Evolutionary conservation across 768 basidiomycete species (phyloP).

Genomic region (Phylloporus rhodoxanthus): DNA sequence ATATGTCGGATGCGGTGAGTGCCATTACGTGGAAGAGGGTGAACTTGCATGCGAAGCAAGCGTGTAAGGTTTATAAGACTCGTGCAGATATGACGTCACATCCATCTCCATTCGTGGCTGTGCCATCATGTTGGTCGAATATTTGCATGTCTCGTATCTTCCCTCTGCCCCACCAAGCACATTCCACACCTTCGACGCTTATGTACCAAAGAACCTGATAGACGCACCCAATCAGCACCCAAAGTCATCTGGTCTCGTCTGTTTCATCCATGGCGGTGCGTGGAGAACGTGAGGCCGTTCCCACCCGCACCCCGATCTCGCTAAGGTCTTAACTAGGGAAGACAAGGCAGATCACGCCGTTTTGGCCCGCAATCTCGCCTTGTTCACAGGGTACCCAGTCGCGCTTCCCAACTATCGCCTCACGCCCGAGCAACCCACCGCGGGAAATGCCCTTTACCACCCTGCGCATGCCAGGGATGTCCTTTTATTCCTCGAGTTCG

Average conservation of each 20-base stretch:
- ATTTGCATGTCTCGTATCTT: constrained; percentile 35
- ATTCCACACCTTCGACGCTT: constrained; percentile 52
- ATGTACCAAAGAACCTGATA: constrained; percentile 29
- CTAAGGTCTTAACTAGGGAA: constrained; percentile 42
- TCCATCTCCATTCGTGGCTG: constrained; percentile 5
- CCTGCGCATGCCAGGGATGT: constrained; percentile 68
- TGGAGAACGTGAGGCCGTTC: constrained; percentile 61
- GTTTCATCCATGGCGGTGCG: constrained; percentile 80
- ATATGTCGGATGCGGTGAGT: constrained; percentile 67
- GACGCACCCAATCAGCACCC: not conserved
- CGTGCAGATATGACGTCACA: constrained; percentile 31
- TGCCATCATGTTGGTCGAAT: constrained; percentile 15
- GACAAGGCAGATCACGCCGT: constrained; percentile 58
- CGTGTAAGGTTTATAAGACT: constrained; percentile 16
- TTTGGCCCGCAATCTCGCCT: constrained; percentile 50
- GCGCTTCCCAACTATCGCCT: constrained; percentile 77
- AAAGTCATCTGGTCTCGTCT: constrained; percentile 41
- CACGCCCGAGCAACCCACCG: constrained; percentile 41
- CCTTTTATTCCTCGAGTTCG: constrained; percentile 54
- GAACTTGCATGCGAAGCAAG: not conserved
- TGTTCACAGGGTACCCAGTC: constrained; percentile 49
- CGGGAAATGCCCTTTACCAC: constrained; percentile 43
- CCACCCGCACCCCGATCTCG: not conserved
- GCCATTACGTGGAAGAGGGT: constrained; percentile 44
- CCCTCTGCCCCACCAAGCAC: constrained; percentile 20